Evolutionary conservation across 495 filamentous ascomycete species (phyloP), one percentile per base, ranked within the genome.

Genomic region (Aspergillus nidulans): DNA sequence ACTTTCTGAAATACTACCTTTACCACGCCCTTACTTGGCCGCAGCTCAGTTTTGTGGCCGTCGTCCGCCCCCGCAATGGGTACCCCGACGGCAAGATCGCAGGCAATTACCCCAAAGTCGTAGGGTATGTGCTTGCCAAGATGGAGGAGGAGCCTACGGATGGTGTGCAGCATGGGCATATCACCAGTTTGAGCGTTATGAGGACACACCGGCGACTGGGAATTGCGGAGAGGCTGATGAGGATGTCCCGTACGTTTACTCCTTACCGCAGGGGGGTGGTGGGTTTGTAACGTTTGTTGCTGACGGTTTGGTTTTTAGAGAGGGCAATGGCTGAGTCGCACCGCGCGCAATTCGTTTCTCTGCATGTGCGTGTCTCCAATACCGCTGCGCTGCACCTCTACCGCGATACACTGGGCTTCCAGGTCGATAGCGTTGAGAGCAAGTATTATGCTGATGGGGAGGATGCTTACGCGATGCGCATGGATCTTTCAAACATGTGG

Each of bases 1-100:
- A 98, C 82, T 97, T 97, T 73, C 85, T 95, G 74, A 98, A 98
- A 82, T 98, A 98, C 81, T 98, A 98, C 81, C 88, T 98, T 63
- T 98, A 98, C 83, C 94, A 98, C 73, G 94, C 94, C 6, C 83
- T 97, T 50, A 94, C 90, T 48, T 98, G 94, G 94, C 94, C 94
- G 8, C 92, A 97, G 69, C 84, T 97, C 47, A 92, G 87, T 63
- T 97, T 90, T 72, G 94, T 98, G 26, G 94, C 94, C 50, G 92
- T 98, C 63, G 92, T 97, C 69, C 84, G 91, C 15, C 88, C 91
- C 12, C 80, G 79, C 84, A 71, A 79, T 76, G 50, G 76, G 38
- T 87, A 76, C 56, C 57, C 61, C 21, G 41, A 58, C 15, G 55
- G 53, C 13, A 41, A 62, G 84, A 26, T 68, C 23, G 54, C 64